Evolutionary conservation across 257 asterid species (phyloP).

Genomic region (Gentiana macrophylla): DNA sequence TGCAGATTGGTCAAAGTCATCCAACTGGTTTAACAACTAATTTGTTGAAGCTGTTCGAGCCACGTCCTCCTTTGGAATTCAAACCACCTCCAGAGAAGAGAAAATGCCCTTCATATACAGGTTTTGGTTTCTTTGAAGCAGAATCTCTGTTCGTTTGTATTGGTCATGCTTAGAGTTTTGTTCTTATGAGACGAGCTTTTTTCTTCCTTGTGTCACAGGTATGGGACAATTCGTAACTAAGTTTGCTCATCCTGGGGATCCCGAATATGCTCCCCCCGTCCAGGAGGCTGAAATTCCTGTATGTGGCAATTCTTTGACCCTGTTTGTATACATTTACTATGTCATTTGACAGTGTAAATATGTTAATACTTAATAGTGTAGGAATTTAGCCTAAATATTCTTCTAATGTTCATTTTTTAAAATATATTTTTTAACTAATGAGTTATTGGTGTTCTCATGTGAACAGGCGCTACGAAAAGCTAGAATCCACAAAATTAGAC

Average conservation of each 20-base stretch:
- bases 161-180: too few species aligned
- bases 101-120: conserved; percentile 80
- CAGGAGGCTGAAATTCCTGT: conserved; percentile 88
- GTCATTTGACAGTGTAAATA: too few species aligned
- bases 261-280: conserved; percentile 77
- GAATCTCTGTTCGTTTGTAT: background rate
- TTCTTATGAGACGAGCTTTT: background rate
- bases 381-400: too few species aligned
- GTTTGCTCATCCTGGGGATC: conserved; percentile 86
- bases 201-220: conserved; percentile 25
- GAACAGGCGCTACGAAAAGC: conserved; percentile 70
- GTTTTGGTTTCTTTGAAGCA: conserved; percentile 20
- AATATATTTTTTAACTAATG: background rate
- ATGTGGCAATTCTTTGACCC: conserved; percentile 14
- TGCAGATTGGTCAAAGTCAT: conserved; percentile 93
- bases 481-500: conserved; percentile 71
- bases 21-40: conserved; percentile 87
- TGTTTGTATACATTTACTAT: background rate
- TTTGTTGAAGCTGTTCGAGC: conserved; percentile 85
- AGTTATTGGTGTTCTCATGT: conserved; percentile 4
- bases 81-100: conserved; percentile 94
- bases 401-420: background rate
- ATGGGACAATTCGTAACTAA: conserved; percentile 64
- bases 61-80: conserved; percentile 93
- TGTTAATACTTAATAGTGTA: too few species aligned